Evolutionary conservation across 495 filamentous ascomycete species (phyloP).

Genomic region (Stereocaulon alpinum): DNA sequence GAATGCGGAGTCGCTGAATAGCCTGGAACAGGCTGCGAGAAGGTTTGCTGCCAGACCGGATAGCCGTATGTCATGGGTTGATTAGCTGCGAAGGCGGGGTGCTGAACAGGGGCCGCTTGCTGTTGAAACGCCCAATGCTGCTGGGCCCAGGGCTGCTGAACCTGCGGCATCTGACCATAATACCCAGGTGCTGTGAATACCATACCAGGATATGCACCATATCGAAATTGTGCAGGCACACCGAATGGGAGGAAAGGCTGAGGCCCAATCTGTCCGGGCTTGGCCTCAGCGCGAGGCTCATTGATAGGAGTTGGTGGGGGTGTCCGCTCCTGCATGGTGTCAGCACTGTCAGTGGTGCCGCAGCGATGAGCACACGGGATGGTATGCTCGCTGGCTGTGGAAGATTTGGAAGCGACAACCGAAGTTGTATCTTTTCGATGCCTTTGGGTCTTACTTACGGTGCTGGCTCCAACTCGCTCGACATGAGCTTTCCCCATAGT

Average conservation of each 20-base stretch:
- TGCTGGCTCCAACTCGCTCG: neutral
- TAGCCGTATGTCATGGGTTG: constrained; percentile 5
- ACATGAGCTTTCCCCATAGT: neutral
- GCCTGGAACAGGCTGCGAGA: neutral
- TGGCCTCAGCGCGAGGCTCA: neutral
- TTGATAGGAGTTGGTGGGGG: neutral
- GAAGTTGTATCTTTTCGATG: neutral
- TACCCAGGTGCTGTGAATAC: neutral
- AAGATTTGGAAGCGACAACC: neutral
- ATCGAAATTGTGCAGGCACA: constrained; percentile 5
- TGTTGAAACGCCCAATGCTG: neutral
- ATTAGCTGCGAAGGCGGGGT: neutral
- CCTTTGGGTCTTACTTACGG: neutral
- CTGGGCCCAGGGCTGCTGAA: neutral
- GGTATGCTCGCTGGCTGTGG: neutral
- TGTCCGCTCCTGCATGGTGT: neutral
- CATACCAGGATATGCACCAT: neutral
- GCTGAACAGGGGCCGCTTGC: neutral
- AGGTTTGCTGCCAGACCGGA: neutral
- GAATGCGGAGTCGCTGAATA: neutral
- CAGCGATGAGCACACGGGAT: neutral
- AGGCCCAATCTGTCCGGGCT: neutral
- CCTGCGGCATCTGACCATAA: neutral
- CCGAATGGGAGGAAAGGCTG: neutral
- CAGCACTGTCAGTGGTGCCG: neutral